Percentiles rank a stretch among this genome's conserved stretches.
These are phyloP conservation scores for Diaporthe sp. DNA, from an alignment of 2,329 filamentous ascomycete genomes.

Conservation along the genomic window DNA sequence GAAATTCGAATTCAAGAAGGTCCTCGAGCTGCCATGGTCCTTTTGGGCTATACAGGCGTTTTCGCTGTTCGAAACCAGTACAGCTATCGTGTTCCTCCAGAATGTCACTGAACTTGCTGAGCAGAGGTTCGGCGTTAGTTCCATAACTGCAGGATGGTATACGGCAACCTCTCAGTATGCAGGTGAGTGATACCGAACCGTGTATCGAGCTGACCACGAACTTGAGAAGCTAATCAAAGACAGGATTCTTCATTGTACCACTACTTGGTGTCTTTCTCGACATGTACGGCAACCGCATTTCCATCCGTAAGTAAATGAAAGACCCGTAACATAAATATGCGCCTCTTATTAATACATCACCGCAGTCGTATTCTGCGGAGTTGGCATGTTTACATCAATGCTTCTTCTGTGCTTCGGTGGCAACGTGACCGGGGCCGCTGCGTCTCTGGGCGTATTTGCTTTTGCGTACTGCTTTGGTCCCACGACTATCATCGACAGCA, in stretches of 20 bases:
- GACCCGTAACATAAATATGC: constrained; percentile 31
- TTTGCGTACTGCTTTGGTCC: constrained; percentile 68
- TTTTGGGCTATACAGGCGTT: constrained; percentile 70
- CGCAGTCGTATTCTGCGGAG: constrained; percentile 56
- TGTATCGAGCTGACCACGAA: neutral
- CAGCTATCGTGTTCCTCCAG: constrained; percentile 64
- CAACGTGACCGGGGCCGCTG: constrained; percentile 64
- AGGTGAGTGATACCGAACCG: constrained; percentile 41
- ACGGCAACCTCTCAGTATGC: constrained; percentile 66
- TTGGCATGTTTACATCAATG: constrained; percentile 66
- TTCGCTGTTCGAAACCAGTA: constrained; percentile 70
- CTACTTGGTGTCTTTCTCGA: constrained; percentile 69
- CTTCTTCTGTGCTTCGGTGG: constrained; percentile 65
- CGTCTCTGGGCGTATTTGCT: constrained; percentile 71
- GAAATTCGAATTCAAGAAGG: constrained; percentile 66
- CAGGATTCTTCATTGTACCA: constrained; percentile 69
- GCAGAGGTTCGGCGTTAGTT: constrained; percentile 66
- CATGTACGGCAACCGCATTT: constrained; percentile 64
- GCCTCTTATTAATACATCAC: neutral
- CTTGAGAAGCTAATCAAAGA: neutral
- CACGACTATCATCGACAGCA: constrained; percentile 70
- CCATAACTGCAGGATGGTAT: constrained; percentile 72
- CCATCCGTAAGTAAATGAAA: constrained; percentile 50
- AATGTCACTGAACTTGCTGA: constrained; percentile 74
- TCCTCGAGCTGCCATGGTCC: constrained; percentile 68